These are phyloP conservation scores for Didymella glomerata DNA, from an alignment of 2,329 filamentous ascomycete species.

Conservation along the genomic window DNA sequence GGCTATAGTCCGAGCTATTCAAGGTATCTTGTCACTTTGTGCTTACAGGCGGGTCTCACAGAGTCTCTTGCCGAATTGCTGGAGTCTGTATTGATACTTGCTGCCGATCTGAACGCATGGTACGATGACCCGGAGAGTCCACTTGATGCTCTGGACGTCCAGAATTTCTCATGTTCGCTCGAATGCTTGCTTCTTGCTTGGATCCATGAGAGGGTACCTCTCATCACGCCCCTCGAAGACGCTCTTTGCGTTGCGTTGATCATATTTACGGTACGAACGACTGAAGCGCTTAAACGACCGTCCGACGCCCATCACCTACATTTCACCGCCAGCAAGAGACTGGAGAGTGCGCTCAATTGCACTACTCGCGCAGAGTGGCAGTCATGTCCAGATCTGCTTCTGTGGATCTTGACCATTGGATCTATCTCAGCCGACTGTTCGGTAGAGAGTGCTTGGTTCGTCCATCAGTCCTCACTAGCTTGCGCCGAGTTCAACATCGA, in stretches of 20 bases:
- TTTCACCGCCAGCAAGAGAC: slow-evolving; percentile 42
- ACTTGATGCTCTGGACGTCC: slow-evolving; percentile 48
- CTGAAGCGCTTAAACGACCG: slow-evolving; percentile 42
- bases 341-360: slow-evolving; percentile 47
- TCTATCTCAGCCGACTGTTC: slow-evolving; percentile 48
- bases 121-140: slow-evolving; percentile 42
- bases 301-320: slow-evolving; percentile 42
- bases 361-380: slow-evolving; percentile 45
- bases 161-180: slow-evolving; percentile 48
- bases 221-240: slow-evolving; percentile 44
- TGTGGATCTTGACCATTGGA: slow-evolving; percentile 51
- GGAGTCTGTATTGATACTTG: slow-evolving; percentile 42
- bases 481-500: slow-evolving; percentile 44
- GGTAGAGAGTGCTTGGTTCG: slow-evolving; percentile 43
- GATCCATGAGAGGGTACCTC: slow-evolving; percentile 39
- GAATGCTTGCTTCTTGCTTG: slow-evolving; percentile 46
- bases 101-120: slow-evolving; percentile 48
- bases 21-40: slow-evolving; percentile 43
- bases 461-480: slow-evolving; percentile 44
- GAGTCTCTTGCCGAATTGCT: slow-evolving; percentile 41
- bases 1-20: slow-evolving; percentile 43
- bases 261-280: slow-evolving; percentile 48
- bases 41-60: slow-evolving; percentile 40
- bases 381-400: slow-evolving; percentile 44
- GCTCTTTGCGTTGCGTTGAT: slow-evolving; percentile 49